phyloP scores from a whole-genome alignment of 2,329 filamentous ascomycete species.

The Colletotrichum sp. region DNA sequence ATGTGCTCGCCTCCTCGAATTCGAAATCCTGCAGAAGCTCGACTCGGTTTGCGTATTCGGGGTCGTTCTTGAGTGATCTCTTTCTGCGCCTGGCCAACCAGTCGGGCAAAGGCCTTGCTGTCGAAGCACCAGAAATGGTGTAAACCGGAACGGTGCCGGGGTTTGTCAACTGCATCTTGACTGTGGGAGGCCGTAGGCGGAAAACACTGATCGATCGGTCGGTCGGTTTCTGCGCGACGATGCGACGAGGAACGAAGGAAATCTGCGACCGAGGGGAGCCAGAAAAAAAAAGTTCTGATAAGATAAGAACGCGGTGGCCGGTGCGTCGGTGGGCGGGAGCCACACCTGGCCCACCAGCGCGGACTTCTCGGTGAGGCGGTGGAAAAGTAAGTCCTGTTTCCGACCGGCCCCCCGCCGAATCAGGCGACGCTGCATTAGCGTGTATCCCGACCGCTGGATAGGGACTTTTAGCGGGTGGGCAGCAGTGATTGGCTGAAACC shows the following conservation, averaged over 20 bases:
- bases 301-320: conserved; percentile 13
- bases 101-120: conserved; percentile 86
- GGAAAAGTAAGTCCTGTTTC: conserved; percentile 10
- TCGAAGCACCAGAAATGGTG: conserved; percentile 90
- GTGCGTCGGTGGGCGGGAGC: background rate
- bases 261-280: background rate
- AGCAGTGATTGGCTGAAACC: background rate
- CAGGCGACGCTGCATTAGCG: conserved; percentile 21
- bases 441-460: conserved; percentile 21
- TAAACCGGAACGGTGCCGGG: conserved; percentile 88
- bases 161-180: conserved; percentile 79
- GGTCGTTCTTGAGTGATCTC: conserved; percentile 88
- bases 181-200: background rate
- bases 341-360: background rate
- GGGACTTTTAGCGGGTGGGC: background rate
- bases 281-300: conserved; percentile 23
- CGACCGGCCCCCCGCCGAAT: background rate
- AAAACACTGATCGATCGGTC: background rate
- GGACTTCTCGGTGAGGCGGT: conserved; percentile 14
- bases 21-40: conserved; percentile 97
- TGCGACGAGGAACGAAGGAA: conserved; percentile 10
- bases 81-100: conserved; percentile 93
- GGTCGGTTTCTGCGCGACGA: conserved; percentile 7
- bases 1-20: conserved; percentile 93
- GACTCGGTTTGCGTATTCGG: conserved; percentile 91